These are phyloP conservation scores for Thymus quinquecostatus DNA, from an alignment of 257 asterid species.

Conservation along the genomic window DNA sequence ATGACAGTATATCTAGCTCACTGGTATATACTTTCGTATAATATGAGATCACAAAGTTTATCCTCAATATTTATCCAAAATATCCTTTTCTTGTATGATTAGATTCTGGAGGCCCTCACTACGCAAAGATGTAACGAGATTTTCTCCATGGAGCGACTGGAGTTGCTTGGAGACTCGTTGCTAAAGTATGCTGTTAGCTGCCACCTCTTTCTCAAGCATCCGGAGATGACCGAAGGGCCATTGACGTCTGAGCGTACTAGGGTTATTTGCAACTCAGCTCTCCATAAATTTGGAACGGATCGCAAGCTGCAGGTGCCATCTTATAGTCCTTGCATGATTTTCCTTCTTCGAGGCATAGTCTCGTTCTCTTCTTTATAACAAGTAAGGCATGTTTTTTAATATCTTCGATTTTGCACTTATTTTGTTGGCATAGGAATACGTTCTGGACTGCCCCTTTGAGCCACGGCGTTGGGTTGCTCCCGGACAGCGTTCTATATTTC, in stretches of 20 bases:
- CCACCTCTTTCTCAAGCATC: slow-evolving; percentile 79
- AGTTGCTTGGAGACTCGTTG: slow-evolving; percentile 93
- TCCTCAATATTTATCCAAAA: background rate
- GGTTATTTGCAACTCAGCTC: slow-evolving; percentile 65
- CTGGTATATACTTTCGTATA: slow-evolving; percentile 52
- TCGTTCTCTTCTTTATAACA: background rate
- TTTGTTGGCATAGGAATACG: slow-evolving; percentile 53
- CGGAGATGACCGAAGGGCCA: slow-evolving; percentile 71
- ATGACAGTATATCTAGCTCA: slow-evolving; percentile 58
- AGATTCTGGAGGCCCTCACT: slow-evolving; percentile 94
- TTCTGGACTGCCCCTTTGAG: slow-evolving; percentile 77
- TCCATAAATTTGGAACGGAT: slow-evolving; percentile 70
- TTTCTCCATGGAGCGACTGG: slow-evolving; percentile 95
- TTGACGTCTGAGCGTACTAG: slow-evolving; percentile 55
- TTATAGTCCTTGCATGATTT: background rate
- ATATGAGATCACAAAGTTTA: slow-evolving; percentile 6
- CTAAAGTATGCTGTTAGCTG: slow-evolving; percentile 80
- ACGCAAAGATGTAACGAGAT: slow-evolving; percentile 77
- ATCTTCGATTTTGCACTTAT: slow-evolving; percentile 18
- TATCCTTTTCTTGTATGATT: slow-evolving; percentile 27
- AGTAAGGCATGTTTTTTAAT: background rate
- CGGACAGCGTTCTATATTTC: slow-evolving; percentile 79
- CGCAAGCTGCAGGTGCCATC: slow-evolving; percentile 73
- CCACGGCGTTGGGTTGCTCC: slow-evolving; percentile 95
- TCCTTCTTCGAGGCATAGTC: background rate